Evolutionary conservation across 169 alveolate species (phyloP).

Genomic region (Theileria luwenshuni): DNA sequence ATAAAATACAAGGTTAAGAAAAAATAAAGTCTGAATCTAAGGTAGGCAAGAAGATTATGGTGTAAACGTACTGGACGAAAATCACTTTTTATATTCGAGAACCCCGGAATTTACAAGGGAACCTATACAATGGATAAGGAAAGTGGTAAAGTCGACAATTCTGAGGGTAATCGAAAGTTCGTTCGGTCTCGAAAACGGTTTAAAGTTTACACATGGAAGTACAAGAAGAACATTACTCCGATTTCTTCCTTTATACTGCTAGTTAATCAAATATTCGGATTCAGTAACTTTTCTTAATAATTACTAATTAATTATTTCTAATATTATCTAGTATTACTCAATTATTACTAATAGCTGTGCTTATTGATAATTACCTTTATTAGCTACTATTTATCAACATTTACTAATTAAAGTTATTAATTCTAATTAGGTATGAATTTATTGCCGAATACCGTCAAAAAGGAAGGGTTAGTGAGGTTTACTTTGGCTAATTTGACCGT

Average conservation of each 20-base stretch:
- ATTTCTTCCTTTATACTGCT: conserved; percentile 74
- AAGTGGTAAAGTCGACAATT: too few species aligned
- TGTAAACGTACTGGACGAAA: too few species aligned
- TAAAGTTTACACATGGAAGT: conserved; percentile 79
- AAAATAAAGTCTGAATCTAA: too few species aligned
- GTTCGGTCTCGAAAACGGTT: conserved; percentile 70
- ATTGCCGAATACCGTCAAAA: conserved; percentile 71
- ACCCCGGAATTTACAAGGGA: too few species aligned
- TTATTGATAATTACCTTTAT: not conserved
- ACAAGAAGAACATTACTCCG: conserved; percentile 77
- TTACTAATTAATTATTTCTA: too few species aligned
- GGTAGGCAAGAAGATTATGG: too few species aligned
- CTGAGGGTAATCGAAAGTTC: conserved; percentile 25
- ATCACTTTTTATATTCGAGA: too few species aligned
- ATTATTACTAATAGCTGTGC: not conserved
- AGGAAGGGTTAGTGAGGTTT: conserved; percentile 74
- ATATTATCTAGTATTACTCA: not conserved
- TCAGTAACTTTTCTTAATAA: conserved; percentile 45
- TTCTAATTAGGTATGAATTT: conserved; percentile 69
- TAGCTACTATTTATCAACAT: not conserved
- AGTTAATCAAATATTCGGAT: conserved; percentile 76
- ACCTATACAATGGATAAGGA: too few species aligned
- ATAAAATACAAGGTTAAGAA: too few species aligned
- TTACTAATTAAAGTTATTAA: conserved; percentile 8
- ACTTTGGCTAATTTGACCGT: conserved; percentile 65